Conservation (phyloP, 176 grass and related monocot genomes). For the Puccinellia tenuiflora region DNA sequence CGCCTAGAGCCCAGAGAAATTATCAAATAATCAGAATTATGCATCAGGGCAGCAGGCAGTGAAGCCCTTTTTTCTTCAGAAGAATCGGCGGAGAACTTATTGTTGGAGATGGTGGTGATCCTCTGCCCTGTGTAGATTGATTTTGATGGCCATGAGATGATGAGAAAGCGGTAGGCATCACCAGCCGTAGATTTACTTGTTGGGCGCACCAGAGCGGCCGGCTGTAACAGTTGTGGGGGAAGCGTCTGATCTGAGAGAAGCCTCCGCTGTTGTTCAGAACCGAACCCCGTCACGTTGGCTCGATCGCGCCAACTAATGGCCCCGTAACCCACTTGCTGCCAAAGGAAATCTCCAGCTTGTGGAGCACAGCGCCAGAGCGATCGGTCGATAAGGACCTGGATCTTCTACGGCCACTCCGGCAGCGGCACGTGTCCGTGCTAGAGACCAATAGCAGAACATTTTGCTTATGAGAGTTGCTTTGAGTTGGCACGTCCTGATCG, state of each 20-base stretch:
- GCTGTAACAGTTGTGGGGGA: neutral
- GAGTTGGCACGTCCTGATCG: neutral
- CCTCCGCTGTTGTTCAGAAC: neutral
- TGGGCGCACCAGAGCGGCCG: too few relatives aligned
- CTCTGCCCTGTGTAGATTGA: neutral
- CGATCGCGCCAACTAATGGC: neutral
- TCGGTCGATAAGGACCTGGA: neutral
- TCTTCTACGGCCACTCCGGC: neutral
- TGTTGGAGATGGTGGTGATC: neutral
- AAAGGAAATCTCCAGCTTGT: neutral
- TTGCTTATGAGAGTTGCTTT: neutral
- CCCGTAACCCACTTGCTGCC: neutral
- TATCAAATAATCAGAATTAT: neutral
- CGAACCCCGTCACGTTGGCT: neutral
- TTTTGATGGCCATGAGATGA: neutral
- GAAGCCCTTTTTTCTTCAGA: neutral
- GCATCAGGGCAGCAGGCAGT: neutral
- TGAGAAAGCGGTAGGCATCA: neutral
- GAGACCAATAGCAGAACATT: neutral
- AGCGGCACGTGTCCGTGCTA: neutral
- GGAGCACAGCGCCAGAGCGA: neutral
- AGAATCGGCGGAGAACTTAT: neutral
- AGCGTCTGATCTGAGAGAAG: neutral
- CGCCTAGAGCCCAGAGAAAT: neutral
- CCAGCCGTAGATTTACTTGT: neutral